phyloP scores from a whole-genome alignment of 768 basidiomycete genomes.

The Punctularia strigosozonata region DNA sequence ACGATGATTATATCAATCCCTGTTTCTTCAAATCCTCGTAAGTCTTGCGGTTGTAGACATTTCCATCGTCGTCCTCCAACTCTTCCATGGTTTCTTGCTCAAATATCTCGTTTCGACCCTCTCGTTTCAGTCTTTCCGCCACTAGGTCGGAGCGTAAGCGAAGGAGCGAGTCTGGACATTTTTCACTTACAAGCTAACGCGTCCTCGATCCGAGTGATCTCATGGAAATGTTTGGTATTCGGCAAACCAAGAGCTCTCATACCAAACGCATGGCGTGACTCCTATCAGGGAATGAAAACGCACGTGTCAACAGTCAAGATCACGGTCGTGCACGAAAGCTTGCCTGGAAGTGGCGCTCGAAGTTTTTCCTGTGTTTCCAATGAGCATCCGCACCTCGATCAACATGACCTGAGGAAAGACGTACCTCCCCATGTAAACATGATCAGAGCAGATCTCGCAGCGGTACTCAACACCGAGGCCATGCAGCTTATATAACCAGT shows the following conservation, averaged over 20 bases:
- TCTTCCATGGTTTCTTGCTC: constrained; percentile 96
- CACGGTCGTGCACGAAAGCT: constrained; percentile 7
- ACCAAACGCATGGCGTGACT: constrained; percentile 94
- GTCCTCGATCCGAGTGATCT: constrained; percentile 95
- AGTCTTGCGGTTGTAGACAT: constrained; percentile 97
- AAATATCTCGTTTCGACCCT: constrained; percentile 90
- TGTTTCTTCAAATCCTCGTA: constrained; percentile 96
- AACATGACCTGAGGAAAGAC: constrained; percentile 10
- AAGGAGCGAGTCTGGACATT: not conserved
- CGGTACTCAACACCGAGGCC: constrained; percentile 96
- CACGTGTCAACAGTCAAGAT: not conserved
- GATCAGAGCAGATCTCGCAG: constrained; percentile 96
- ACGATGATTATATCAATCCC: constrained; percentile 54
- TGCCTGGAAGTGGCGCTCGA: constrained; percentile 91
- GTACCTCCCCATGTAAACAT: constrained; percentile 92
- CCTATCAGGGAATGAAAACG: constrained; percentile 28
- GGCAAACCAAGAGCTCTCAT: constrained; percentile 96
- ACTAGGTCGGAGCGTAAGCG: constrained; percentile 32
- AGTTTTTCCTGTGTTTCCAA: constrained; percentile 62
- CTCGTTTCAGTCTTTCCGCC: constrained; percentile 93
- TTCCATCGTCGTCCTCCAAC: constrained; percentile 95
- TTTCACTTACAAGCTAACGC: constrained; percentile 73
- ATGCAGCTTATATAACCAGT: constrained; percentile 97
- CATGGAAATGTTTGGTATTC: constrained; percentile 98
- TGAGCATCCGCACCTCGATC: not conserved